phyloP scores from a whole-genome alignment of 2,329 filamentous ascomycete genomes.

The Fusarium setosum region DNA sequence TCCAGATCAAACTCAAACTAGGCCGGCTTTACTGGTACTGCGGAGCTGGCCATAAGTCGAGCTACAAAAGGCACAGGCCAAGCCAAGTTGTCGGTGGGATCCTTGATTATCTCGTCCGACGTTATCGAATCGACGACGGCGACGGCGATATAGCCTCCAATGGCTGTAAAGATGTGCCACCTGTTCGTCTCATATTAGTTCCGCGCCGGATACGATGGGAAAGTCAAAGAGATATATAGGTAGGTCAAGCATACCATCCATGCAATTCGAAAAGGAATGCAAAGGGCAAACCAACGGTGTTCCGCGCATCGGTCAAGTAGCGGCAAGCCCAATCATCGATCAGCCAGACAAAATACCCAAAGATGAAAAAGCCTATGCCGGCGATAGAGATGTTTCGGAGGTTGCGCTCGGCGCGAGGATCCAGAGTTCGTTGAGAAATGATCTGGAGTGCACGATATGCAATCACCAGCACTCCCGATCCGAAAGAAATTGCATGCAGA shows the following conservation, averaged over 20 bases:
- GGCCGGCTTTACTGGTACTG: too few relatives aligned
- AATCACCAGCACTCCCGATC: conserved; percentile 48
- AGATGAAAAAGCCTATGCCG: conserved; percentile 49
- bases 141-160: conserved; percentile 54
- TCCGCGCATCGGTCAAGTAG: conserved; percentile 40
- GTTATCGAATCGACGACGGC: conserved; percentile 51
- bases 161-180: conserved; percentile 56
- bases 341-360: conserved; percentile 54
- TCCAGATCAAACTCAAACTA: too few relatives aligned
- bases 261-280: conserved; percentile 55
- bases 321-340: conserved; percentile 51
- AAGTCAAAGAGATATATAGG: not conserved
- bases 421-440: conserved; percentile 47
- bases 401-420: conserved; percentile 34
- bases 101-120: conserved; percentile 45
- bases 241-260: conserved; percentile 51
- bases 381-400: conserved; percentile 25
- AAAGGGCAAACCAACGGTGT: conserved; percentile 47
- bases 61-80: conserved; percentile 48
- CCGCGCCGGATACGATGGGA: too few relatives aligned
- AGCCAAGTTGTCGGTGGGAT: conserved; percentile 45
- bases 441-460: conserved; percentile 43
- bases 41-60: conserved; percentile 14
- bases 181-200: conserved; percentile 38
- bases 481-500: conserved; percentile 52